Base-by-base conservation (phyloP, 2,329 filamentous ascomycete genomes). In the Camptophora hylomeconis region DNA sequence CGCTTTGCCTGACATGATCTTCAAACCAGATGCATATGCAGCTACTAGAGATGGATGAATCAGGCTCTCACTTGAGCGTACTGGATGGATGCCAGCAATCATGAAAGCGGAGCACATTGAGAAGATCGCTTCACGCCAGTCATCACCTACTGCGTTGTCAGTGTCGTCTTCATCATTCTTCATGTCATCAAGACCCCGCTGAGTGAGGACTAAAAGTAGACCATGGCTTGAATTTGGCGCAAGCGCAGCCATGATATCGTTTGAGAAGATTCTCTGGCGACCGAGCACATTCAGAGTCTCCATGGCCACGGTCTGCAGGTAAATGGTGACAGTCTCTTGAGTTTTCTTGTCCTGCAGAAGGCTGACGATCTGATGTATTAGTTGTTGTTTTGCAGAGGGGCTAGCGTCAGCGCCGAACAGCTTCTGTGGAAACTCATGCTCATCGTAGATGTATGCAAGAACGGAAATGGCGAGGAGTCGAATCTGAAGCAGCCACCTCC, bases 211-310 rank as follows among this genome's bases (percentile, higher is more conserved):
- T 42, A 95, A 78, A 24, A 99, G 66, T 17, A 95, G 79, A 9
- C 89, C 92, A 45, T 98, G 92, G 45, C 92, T 95, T 20, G 95
- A 87, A 44, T 87, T 93, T 30, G 92, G 82, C 46, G 84, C 92
- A 22, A 99, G 62, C n/a, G 89, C 84, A 22, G 82, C 75, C 39
- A 84, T 75, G 14, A 98, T 78, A 50, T 98, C 89, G 18, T 73
- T 62, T 17, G 77, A 71, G 47, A 83, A 86, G 32, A 67, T 61
- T 45, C 80, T 77, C 49, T 82, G 82, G 48, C 74, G 79, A 5
- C 81, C 74, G 32, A 98, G 65, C n/a, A 82, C 80, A 50, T 94
- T 84, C 28, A 99, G 63, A 1, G 87, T 69, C 28, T 73, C 70
- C 29, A 98, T 63, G 5, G 83, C 80, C 35, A 86, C 73, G 2